Percentiles rank a stretch among this genome's conserved stretches.
Evolutionary conservation across 257 asterid genomes (phyloP).

Genomic region (Datura wrightii): DNA sequence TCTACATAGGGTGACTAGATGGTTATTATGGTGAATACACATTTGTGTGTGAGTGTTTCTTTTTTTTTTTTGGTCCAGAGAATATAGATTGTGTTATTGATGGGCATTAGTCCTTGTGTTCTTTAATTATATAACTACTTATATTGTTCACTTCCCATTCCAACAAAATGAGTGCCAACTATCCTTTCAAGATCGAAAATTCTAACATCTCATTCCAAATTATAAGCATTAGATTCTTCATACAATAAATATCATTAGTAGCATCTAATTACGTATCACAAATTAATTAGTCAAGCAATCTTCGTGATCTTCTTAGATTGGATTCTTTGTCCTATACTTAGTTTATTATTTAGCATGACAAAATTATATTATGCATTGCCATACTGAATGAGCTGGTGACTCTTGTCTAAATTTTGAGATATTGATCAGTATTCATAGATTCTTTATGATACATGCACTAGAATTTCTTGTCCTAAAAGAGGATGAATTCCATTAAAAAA

Average conservation of each 20-base stretch:
- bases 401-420: not conserved
- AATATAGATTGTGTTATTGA: no score
- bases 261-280: not conserved
- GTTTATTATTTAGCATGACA: not conserved
- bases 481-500: not conserved
- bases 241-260: not conserved
- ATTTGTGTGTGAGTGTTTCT: no score
- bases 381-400: not conserved
- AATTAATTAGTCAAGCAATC: not conserved
- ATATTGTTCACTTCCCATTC: no score
- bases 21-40: no score
- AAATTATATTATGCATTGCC: not conserved
- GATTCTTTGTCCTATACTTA: not conserved
- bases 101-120: no score
- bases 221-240: not conserved
- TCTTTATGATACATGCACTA: not conserved
- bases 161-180: not conserved
- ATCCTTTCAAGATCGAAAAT: not conserved
- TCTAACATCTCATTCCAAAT: not conserved
- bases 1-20: no score
- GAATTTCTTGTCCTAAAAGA: not conserved
- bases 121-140: no score
- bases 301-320: not conserved
- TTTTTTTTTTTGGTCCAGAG: no score
- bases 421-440: not conserved